These are phyloP conservation scores for Chlorella sp. DNA, from an alignment of 139 green algal species.

Conservation along the genomic window DNA sequence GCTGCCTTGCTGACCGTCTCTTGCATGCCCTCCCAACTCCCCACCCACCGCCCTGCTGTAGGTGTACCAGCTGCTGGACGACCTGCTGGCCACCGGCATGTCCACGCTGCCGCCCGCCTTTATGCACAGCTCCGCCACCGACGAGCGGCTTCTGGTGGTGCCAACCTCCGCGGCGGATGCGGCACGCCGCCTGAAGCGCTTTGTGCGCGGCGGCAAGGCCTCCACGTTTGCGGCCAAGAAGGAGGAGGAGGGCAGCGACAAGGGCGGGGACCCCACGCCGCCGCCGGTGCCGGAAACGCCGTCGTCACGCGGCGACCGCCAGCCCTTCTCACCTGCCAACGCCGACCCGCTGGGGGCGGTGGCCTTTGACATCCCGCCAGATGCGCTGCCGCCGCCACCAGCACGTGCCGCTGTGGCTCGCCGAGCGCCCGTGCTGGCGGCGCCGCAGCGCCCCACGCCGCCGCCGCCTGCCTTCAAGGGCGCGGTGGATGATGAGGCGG, in stretches of 20 bases:
- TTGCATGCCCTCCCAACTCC: not conserved
- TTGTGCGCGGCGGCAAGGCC: constrained; percentile 18
- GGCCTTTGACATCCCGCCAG: constrained; percentile 54
- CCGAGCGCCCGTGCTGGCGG: not conserved
- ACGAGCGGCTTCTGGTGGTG: constrained; percentile 38
- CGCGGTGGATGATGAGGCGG: constrained; percentile 28
- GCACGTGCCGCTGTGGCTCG: constrained; percentile 54
- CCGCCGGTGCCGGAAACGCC: constrained; percentile 28
- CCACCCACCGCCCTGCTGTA: not conserved
- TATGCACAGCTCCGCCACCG: constrained; percentile 42
- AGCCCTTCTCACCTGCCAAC: constrained; percentile 20
- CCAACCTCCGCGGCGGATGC: constrained; percentile 37
- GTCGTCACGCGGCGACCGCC: constrained; percentile 7
- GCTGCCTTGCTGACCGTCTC: not conserved
- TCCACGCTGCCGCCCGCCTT: constrained; percentile 42
- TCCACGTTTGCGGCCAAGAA: constrained; percentile 21
- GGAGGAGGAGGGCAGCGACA: not conserved
- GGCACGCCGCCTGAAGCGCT: constrained; percentile 20
- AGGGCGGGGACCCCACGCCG: constrained; percentile 19
- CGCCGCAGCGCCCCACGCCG: not conserved
- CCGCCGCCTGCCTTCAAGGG: constrained; percentile 35
- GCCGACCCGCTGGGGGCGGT: constrained; percentile 35
- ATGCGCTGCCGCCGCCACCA: constrained; percentile 54
- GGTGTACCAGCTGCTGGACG: constrained; percentile 32
- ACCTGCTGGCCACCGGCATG: constrained; percentile 38